A percentile compares a stretch with the other conserved stretches of the same genome.
Conservation (phyloP, 2,329 filamentous ascomycete species). For the Didymella lethalis region DNA sequence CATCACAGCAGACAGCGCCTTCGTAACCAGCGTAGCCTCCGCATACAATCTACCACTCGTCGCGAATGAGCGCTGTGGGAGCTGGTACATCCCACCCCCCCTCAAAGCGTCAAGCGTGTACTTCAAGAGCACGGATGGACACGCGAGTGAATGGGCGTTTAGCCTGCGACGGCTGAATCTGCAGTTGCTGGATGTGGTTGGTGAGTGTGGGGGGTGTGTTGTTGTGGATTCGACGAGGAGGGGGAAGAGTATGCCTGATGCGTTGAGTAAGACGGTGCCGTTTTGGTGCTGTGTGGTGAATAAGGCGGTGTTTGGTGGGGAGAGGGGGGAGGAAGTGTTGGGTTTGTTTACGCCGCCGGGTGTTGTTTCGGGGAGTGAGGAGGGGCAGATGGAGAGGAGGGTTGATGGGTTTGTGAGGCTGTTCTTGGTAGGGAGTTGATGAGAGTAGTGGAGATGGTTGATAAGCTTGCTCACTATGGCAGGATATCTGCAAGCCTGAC, state of each 20-base stretch:
- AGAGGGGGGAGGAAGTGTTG: conserved; percentile 57
- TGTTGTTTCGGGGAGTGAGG: conserved; percentile 76
- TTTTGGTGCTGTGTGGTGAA: conserved; percentile 94
- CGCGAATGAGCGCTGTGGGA: conserved; percentile 93
- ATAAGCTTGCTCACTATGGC: conserved; percentile 2
- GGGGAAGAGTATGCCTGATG: conserved; percentile 96
- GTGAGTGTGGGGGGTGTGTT: conserved; percentile 74
- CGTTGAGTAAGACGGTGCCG: conserved; percentile 89
- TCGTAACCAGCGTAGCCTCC: conserved; percentile 69
- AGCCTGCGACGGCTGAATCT: conserved; percentile 85
- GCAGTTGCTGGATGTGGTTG: conserved; percentile 76
- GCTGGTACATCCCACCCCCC: conserved; percentile 83
- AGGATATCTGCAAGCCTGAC: conserved; percentile 67
- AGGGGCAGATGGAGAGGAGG: conserved; percentile 75
- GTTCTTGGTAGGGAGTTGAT: conserved; percentile 51
- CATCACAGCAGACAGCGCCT: conserved; percentile 77
- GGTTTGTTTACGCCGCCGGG: conserved; percentile 74
- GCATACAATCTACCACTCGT: conserved; percentile 73
- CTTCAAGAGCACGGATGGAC: conserved; percentile 98
- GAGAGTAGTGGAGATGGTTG: conserved; percentile 1
- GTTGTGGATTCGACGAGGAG: conserved; percentile 92
- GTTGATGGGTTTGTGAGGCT: conserved; percentile 65
- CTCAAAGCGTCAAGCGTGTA: conserved; percentile 79
- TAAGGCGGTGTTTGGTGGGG: conserved; percentile 73
- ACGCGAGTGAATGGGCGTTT: conserved; percentile 89